Evolutionary conservation across 129 eudicot species (phyloP), one percentile per base, ranked within the genome.

Genomic region (Arctium minus): DNA sequence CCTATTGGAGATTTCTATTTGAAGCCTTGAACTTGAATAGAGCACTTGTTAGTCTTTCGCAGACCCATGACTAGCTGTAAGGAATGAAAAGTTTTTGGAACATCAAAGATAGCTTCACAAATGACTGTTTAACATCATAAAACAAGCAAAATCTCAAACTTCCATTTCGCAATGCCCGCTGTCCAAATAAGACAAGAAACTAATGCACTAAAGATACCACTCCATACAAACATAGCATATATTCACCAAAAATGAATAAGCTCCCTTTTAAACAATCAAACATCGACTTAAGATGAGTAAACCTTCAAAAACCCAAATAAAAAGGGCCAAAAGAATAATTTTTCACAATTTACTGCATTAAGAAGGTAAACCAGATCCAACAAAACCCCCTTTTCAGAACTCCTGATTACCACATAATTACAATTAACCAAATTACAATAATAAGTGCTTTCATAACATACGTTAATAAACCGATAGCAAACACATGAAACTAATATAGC

Each of bases 311-410:
- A 9, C 46, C 38, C 35, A 38, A 78, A 72, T 29, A 10, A 22
- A 27, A 33, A 75, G 64, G 15, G 38, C 70, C 48, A 60, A 40
- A 40, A 72, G 37, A 32, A 56, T 7, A 44, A 72, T 10, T 30
- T 35, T 72, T 68, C 76, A 74, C 32, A 70, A 35, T 33, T 10
- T 17, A 44, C 60, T 22, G 38, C 76, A 68, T 69, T 60, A 74
- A 79, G 27, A 22, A 64, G 29, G 74, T 13, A 75, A 18, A 32
- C 50, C 75, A 82, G 80, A 82, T 82, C 76, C 80, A 74, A 82
- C 69, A 82, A 74, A 82, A 31, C 40, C 68, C 9, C 75, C 75
- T 79, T 79, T 44, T 39, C 70, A 77, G 13, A 68, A 13, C 73
- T 67, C 75, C 15, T 8, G 22, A 81, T 74, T 36, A 33, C 56